Conservation (phyloP, 169 alveolate species). For the Perkinsus olseni region DNA sequence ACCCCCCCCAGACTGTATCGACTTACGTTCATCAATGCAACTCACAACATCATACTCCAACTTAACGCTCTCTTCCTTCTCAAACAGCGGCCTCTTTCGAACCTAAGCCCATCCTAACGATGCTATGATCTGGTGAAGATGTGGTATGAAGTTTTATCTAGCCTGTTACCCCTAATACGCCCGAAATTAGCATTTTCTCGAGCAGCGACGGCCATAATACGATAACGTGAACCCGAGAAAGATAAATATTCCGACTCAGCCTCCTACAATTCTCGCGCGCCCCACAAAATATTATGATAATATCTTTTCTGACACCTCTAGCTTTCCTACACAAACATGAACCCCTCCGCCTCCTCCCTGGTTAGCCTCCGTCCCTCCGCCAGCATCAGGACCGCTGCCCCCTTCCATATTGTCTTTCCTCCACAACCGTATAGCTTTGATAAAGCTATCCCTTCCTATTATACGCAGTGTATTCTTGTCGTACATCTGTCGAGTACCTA, state of each 20-base stretch:
- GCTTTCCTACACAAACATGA: background rate
- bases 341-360: background rate
- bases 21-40: background rate
- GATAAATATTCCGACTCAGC: too few species aligned
- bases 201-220: too few species aligned
- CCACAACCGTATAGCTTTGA: background rate
- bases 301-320: background rate
- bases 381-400: background rate
- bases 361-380: background rate
- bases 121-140: too few species aligned
- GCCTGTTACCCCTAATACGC: too few species aligned
- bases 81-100: slow-evolving; percentile 27
- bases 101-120: too few species aligned
- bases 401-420: background rate
- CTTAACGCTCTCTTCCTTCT: slow-evolving; percentile 4
- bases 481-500: slow-evolving; percentile 25
- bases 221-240: too few species aligned
- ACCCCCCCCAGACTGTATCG: too few species aligned
- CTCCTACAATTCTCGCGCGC: background rate
- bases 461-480: slow-evolving; percentile 28
- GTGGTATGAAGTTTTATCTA: too few species aligned
- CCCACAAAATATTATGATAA: background rate
- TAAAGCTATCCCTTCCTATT: slow-evolving; percentile 9
- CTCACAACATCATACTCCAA: background rate
- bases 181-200: too few species aligned